These are phyloP conservation scores for Fragaria ananassa DNA, from an alignment of 306 rosid species.

Conservation along the genomic window DNA sequence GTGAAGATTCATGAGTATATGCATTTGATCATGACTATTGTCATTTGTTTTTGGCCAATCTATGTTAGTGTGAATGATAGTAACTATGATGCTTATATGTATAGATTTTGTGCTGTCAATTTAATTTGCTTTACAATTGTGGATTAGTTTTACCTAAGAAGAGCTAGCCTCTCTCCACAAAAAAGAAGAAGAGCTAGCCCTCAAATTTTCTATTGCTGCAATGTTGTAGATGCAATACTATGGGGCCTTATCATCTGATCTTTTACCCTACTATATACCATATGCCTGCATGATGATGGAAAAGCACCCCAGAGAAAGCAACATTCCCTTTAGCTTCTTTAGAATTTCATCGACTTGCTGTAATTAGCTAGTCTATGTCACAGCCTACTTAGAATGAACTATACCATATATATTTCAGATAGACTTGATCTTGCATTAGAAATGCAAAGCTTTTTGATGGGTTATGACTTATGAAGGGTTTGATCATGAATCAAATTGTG, in stretches of 20 bases:
- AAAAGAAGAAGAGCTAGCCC: neutral
- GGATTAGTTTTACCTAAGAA: neutral
- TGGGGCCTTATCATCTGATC: neutral
- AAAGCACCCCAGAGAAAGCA: neutral
- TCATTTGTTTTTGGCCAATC: no score
- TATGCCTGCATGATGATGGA: constrained; percentile 34
- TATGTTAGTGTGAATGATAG: no score
- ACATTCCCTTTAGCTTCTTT: constrained; percentile 11
- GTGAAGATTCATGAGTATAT: neutral
- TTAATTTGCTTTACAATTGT: neutral
- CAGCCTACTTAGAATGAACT: no score
- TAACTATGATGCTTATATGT: no score
- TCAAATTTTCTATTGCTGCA: neutral
- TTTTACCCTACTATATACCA: constrained; percentile 19
- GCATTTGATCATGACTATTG: neutral
- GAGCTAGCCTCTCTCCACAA: no score
- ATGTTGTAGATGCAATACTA: neutral
- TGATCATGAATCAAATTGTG: no score
- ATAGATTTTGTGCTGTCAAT: no score
- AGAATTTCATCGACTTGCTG: constrained; percentile 22
- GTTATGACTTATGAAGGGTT: no score
- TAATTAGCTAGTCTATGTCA: neutral
- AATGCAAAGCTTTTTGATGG: no score
- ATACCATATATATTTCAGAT: no score
- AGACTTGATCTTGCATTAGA: no score